Conservation (phyloP, 2,329 filamentous ascomycete genomes). For the Colletotrichum gigasporum region DNA sequence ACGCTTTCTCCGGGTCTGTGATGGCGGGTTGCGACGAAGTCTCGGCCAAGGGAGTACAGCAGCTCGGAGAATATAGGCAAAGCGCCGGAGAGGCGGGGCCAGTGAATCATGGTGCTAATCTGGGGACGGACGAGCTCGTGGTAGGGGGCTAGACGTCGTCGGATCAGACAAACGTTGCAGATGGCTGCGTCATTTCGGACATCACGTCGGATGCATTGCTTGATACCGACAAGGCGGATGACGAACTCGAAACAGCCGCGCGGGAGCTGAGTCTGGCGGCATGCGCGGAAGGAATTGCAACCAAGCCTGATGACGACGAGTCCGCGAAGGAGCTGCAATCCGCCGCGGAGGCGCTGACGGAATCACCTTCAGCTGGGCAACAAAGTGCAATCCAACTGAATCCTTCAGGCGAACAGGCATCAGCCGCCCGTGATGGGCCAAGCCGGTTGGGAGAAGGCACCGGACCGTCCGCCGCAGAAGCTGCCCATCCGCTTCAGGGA, state of each 20-base stretch:
- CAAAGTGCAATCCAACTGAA: not conserved
- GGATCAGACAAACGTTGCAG: not conserved
- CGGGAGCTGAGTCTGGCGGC: not conserved
- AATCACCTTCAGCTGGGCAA: not conserved
- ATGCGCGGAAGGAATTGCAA: not conserved
- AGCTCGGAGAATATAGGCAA: too few species aligned
- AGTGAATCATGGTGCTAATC: too few species aligned
- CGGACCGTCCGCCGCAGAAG: slow-evolving; percentile 25
- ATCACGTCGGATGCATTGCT: too few species aligned
- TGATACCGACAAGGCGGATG: too few species aligned
- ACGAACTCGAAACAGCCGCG: not conserved
- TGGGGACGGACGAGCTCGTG: not conserved
- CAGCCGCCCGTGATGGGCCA: not conserved
- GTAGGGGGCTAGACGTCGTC: not conserved
- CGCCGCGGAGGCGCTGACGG: not conserved
- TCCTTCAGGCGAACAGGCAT: not conserved
- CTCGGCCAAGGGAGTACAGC: too few species aligned
- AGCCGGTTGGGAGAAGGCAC: slow-evolving; percentile 20
- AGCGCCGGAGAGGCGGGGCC: too few species aligned
- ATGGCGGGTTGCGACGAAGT: too few species aligned
- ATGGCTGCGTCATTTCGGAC: not conserved
- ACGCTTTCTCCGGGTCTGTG: too few species aligned
- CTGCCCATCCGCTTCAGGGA: slow-evolving; percentile 31
- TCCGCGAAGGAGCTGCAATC: not conserved
- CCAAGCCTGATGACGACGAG: not conserved